Conservation (phyloP, 306 rosid genomes). For the Acacia crassicarpa region DNA sequence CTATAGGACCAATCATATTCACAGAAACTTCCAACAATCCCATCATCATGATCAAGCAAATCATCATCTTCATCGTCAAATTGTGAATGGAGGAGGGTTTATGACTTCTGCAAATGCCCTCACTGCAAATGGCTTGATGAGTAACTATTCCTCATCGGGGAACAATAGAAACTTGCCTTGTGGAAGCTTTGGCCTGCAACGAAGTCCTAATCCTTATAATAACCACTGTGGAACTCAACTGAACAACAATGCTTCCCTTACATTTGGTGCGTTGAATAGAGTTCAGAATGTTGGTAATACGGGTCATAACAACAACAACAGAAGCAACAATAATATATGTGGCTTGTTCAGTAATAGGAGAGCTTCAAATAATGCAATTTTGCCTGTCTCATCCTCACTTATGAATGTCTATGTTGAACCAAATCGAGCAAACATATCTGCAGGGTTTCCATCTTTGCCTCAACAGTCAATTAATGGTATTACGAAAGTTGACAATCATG, state of each 20-base stretch:
- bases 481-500: not conserved
- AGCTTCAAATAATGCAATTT: not conserved
- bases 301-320: too few species aligned
- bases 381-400: not conserved
- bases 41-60: too few species aligned
- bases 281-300: not conserved
- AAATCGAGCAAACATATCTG: constrained; percentile 9
- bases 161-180: not conserved
- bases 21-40: not conserved
- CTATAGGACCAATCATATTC: not conserved
- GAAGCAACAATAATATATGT: not conserved
- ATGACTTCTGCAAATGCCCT: constrained; percentile 12
- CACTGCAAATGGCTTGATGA: not conserved
- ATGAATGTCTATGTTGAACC: not conserved
- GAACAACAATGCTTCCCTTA: constrained; percentile 20
- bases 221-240: constrained; percentile 21
- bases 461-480: not conserved
- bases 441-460: not conserved
- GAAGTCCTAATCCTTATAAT: not conserved
- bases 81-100: not conserved
- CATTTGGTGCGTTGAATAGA: not conserved
- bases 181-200: too few species aligned
- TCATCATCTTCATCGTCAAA: not conserved
- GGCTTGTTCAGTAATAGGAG: constrained; percentile 4
- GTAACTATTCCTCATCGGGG: not conserved